Percentiles rank a stretch among this genome's conserved stretches.
These are phyloP conservation scores for Fusarium anguioides DNA, from an alignment of 2,329 filamentous ascomycete species.

Conservation along the genomic window DNA sequence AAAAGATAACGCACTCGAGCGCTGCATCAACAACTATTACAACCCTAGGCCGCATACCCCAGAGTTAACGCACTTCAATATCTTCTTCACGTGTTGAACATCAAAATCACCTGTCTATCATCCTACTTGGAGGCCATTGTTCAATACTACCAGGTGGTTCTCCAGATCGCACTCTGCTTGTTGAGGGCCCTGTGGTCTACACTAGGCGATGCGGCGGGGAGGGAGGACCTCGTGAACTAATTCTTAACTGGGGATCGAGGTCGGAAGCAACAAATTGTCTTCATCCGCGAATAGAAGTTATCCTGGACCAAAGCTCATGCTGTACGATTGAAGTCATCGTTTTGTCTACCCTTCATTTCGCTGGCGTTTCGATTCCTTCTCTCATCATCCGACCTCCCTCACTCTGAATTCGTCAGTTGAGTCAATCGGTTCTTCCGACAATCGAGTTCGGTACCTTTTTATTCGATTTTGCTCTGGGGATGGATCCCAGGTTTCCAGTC, in stretches of 20 bases:
- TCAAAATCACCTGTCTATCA: not conserved
- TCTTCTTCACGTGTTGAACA: not conserved
- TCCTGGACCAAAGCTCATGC: slow-evolving; percentile 24
- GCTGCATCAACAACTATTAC: slow-evolving; percentile 1
- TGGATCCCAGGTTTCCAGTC: slow-evolving; percentile 72
- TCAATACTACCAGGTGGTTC: slow-evolving; percentile 24
- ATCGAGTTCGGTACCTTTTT: not conserved
- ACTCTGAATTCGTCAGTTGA: not conserved
- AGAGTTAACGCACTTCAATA: not conserved
- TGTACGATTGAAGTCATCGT: slow-evolving; percentile 15
- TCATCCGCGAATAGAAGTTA: slow-evolving; percentile 6
- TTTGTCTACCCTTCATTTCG: slow-evolving; percentile 20
- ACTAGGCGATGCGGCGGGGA: slow-evolving; percentile 59
- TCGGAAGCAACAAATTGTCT: slow-evolving; percentile 40
- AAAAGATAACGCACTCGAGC: slow-evolving; percentile 1
- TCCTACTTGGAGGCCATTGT: not conserved
- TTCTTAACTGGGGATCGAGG: slow-evolving; percentile 49
- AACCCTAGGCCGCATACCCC: not conserved
- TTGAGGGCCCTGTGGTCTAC: slow-evolving; percentile 41
- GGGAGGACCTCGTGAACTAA: slow-evolving; percentile 54
- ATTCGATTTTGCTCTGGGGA: slow-evolving; percentile 53
- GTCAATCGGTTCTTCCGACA: not conserved
- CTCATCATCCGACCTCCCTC: not conserved
- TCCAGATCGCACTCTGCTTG: slow-evolving; percentile 34
- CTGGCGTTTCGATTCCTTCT: slow-evolving; percentile 10